Conservation (phyloP, 345 rosid species). For the Toxicodendron radicans region DNA sequence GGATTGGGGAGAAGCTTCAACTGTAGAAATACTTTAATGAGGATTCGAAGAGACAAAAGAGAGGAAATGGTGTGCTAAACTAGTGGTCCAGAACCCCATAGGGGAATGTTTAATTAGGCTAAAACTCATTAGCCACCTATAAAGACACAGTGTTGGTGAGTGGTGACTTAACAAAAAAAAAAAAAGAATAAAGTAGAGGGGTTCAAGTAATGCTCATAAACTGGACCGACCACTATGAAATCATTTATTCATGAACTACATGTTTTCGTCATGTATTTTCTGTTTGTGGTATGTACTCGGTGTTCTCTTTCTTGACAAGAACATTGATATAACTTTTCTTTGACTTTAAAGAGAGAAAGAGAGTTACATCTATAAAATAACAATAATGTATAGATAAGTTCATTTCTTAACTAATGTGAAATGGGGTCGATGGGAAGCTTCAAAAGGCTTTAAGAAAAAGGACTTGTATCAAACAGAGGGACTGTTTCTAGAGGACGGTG, state of each 20-base stretch:
- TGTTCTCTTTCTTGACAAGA: background rate
- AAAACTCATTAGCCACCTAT: no score
- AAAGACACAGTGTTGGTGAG: no score
- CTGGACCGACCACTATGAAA: conserved; percentile 8
- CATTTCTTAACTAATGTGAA: background rate
- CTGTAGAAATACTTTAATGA: no score
- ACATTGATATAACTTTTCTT: background rate
- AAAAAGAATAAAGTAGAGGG: no score
- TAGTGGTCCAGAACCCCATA: no score
- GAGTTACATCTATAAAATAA: background rate
- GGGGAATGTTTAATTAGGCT: no score
- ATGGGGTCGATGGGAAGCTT: background rate
- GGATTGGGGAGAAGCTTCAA: no score
- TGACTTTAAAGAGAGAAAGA: background rate
- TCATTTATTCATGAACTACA: background rate
- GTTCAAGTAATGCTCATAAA: no score
- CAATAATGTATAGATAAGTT: background rate
- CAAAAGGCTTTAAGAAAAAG: background rate
- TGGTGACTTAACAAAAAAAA: no score
- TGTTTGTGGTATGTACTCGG: background rate
- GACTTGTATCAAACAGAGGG: no score
- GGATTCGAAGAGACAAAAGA: no score
- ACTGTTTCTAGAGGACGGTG: background rate
- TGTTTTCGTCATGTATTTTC: conserved; percentile 5
- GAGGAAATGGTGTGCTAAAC: no score